phyloP scores from a whole-genome alignment of 2,329 filamentous ascomycete genomes.

The Aspergillus tubingensis region DNA sequence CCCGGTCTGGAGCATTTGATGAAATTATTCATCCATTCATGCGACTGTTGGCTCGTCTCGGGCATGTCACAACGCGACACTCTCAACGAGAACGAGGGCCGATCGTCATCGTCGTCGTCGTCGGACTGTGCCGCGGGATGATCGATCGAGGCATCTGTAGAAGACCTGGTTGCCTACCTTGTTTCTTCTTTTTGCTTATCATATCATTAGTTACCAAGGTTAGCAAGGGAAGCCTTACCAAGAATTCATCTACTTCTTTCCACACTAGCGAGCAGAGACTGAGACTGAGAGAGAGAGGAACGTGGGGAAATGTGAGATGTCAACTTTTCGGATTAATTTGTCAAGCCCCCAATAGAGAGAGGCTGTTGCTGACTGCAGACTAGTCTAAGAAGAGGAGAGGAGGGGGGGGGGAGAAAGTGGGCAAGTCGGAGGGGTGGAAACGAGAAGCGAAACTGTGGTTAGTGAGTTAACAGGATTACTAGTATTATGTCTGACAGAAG shows the following conservation, averaged over 20 bases:
- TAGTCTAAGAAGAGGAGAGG: not conserved
- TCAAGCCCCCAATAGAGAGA: not conserved
- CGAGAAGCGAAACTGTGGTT: not conserved
- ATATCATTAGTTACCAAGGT: not conserved
- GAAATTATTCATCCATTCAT: not conserved
- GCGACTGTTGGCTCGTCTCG: slow-evolving; percentile 2
- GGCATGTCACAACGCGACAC: slow-evolving; percentile 5
- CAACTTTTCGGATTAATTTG: slow-evolving; percentile 12
- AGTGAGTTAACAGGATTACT: not conserved
- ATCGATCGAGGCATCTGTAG: slow-evolving; percentile 11
- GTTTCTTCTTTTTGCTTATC: not conserved
- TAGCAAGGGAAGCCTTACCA: not conserved
- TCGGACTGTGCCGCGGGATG: slow-evolving; percentile 8
- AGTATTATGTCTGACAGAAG: slow-evolving; percentile 15
- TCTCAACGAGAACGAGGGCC: slow-evolving; percentile 1
- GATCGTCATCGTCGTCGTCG: slow-evolving; percentile 3
- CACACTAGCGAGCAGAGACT: not conserved
- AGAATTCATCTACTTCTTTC: not conserved
- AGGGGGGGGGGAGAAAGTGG: slow-evolving; percentile 3
- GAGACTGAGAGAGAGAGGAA: not conserved
- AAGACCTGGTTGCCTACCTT: slow-evolving; percentile 1
- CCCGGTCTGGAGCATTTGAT: not conserved
- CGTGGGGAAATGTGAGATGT: slow-evolving; percentile 18
- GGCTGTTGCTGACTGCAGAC: not conserved
- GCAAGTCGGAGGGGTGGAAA: not conserved